phyloP scores from a whole-genome alignment of 257 asterid genomes.

The Fraxinus pennsylvanica region DNA sequence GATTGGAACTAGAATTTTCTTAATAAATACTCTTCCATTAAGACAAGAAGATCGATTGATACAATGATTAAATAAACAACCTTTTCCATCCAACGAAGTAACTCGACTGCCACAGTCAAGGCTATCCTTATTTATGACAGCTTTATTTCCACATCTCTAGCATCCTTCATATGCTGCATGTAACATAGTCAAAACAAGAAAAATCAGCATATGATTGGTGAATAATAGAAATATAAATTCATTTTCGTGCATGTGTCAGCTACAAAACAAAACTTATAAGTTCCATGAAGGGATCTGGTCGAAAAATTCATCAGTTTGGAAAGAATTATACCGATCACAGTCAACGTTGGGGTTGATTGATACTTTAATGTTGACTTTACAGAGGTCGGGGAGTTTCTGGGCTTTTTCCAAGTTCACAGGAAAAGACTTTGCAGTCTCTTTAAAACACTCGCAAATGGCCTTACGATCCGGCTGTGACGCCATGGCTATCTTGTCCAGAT shows the following conservation, averaged over 20 bases:
- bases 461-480: constrained; percentile 30
- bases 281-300: neutral
- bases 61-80: neutral
- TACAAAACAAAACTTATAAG: neutral
- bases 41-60: neutral
- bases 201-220: neutral
- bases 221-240: neutral
- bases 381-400: constrained; percentile 26
- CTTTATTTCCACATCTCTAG: neutral
- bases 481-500: constrained; percentile 27
- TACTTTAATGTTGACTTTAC: constrained; percentile 26
- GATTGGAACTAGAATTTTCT: neutral
- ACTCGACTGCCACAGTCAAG: neutral
- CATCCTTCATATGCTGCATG: constrained; percentile 18
- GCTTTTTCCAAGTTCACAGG: constrained; percentile 32
- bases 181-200: neutral
- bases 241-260: neutral
- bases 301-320: neutral
- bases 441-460: constrained; percentile 39
- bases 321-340: constrained; percentile 24
- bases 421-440: constrained; percentile 25
- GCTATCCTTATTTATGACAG: neutral
- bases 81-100: neutral
- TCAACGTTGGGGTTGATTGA: constrained; percentile 25
- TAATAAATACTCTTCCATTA: neutral